Conservation (phyloP, 805 yeast genomes). For the Zygoascus bituminiphila region DNA sequence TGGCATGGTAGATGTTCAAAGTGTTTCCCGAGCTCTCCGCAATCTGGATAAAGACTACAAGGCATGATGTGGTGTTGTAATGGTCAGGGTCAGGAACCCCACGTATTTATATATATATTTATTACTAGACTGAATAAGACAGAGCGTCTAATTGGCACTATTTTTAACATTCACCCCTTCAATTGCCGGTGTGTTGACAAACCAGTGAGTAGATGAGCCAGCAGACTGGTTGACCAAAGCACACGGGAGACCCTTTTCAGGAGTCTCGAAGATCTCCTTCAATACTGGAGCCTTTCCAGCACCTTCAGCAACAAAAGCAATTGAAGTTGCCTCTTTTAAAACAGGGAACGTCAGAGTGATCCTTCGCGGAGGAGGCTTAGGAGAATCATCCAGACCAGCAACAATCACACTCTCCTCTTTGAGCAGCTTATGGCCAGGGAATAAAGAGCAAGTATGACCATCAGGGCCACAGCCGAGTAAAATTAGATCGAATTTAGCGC, state of each 20-base stretch:
- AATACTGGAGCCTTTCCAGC: constrained; percentile 69
- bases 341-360: constrained; percentile 82
- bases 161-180: constrained; percentile 39
- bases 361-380: constrained; percentile 91
- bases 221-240: constrained; percentile 59
- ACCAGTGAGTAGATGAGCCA: constrained; percentile 59
- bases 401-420: constrained; percentile 45
- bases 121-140: constrained; percentile 4
- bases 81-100: constrained; percentile 11
- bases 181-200: constrained; percentile 73
- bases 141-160: background rate
- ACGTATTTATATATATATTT: constrained; percentile 3
- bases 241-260: constrained; percentile 45
- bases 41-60: background rate
- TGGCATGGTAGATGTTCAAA: constrained; percentile 69
- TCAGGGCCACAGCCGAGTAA: constrained; percentile 92
- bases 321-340: constrained; percentile 41
- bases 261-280: constrained; percentile 54
- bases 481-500: constrained; percentile 46
- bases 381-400: constrained; percentile 68
- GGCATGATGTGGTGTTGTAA: constrained; percentile 15
- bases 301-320: constrained; percentile 87
- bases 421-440: constrained; percentile 73
- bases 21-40: constrained; percentile 58
- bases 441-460: constrained; percentile 89